phyloP scores from a whole-genome alignment of 2,329 filamentous ascomycete species.

The Exutisphaerella laricina region DNA sequence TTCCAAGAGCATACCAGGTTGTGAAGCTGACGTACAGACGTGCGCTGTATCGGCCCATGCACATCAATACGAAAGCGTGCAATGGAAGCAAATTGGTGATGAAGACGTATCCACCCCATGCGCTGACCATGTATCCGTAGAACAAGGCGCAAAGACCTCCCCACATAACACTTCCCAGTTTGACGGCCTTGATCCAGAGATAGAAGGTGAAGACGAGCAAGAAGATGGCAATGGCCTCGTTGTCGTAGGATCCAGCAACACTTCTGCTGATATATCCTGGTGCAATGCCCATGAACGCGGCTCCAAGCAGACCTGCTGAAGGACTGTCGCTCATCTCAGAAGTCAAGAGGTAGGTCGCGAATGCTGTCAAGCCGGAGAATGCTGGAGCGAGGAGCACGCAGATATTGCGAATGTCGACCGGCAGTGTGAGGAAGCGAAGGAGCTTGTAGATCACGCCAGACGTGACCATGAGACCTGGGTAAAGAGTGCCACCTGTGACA shows the following conservation, averaged over 20 bases:
- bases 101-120: conserved; percentile 99
- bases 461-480: conserved; percentile 98
- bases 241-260: conserved; percentile 97
- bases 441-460: conserved; percentile 95
- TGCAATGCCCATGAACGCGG: conserved; percentile 93
- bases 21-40: conserved; percentile 94
- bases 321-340: conserved; percentile 96
- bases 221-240: conserved; percentile 99
- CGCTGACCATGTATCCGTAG: conserved; percentile 99
- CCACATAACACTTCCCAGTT: conserved; percentile 95
- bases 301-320: conserved; percentile 89
- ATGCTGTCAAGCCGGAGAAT: conserved; percentile 89
- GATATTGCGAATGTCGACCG: conserved; percentile 97
- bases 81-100: conserved; percentile 96
- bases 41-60: conserved; percentile 94
- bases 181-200: conserved; percentile 98
- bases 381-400: conserved; percentile 92
- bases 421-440: conserved; percentile 80
- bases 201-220: conserved; percentile 97
- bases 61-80: conserved; percentile 87
- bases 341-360: conserved; percentile 89
- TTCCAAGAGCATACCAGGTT: conserved; percentile 95
- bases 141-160: conserved; percentile 89
- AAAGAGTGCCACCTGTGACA: conserved; percentile 97
- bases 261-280: conserved; percentile 98